phyloP scores from a whole-genome alignment of 2,329 filamentous ascomycete genomes.

The Apiospora rasikravindrae region DNA sequence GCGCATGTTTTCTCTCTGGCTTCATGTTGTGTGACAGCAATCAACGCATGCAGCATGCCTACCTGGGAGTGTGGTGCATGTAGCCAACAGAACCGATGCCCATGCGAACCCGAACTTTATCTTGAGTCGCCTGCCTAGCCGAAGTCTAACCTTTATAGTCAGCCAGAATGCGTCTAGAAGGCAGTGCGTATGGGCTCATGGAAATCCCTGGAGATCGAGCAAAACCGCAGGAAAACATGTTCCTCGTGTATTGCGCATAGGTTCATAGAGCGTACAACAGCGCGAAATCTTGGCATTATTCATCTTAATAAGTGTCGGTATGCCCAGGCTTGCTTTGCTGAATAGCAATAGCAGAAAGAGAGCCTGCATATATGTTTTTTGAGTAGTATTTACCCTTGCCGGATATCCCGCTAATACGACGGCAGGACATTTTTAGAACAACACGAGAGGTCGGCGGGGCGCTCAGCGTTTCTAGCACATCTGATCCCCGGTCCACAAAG shows the following conservation, averaged over 20 bases:
- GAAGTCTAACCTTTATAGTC: neutral
- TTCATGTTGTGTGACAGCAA: neutral
- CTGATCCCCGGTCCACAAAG: constrained; percentile 11
- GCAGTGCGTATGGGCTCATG: neutral
- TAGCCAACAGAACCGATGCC: neutral
- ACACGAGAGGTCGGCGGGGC: neutral
- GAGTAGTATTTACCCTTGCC: neutral
- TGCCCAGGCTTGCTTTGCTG: neutral
- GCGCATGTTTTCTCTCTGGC: neutral
- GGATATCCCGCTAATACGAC: constrained; percentile 12
- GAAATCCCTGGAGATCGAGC: neutral
- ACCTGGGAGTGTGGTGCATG: neutral
- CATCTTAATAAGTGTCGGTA: neutral
- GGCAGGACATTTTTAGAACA: constrained; percentile 2
- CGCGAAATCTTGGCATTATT: too few species aligned
- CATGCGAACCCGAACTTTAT: neutral
- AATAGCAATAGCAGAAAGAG: neutral
- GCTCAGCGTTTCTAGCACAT: constrained; percentile 11
- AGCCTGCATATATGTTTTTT: neutral
- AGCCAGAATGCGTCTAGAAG: neutral
- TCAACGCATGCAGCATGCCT: neutral
- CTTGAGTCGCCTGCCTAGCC: neutral
- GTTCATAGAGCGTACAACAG: neutral
- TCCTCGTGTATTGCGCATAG: neutral
- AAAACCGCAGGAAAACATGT: neutral